phyloP scores from a whole-genome alignment of 306 rosid genomes.

The Trifolium dubium region DNA sequence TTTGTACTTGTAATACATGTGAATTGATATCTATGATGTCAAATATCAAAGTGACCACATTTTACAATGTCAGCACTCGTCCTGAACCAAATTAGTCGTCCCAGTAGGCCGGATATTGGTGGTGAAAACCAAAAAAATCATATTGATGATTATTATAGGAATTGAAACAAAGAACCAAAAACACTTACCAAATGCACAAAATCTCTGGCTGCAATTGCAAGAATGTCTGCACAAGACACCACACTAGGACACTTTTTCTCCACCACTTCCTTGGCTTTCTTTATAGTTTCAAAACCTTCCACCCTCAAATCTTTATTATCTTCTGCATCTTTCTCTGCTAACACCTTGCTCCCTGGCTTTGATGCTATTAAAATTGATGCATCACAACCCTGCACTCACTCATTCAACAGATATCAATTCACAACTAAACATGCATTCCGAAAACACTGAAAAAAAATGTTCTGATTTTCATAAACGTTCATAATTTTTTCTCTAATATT shows the following conservation, averaged over 20 bases:
- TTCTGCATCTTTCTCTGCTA: conserved; percentile 82
- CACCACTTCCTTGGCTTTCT: conserved; percentile 74
- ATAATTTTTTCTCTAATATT: no score
- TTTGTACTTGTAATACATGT: conserved; percentile 24
- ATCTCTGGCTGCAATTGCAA: conserved; percentile 93
- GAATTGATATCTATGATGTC: conserved; percentile 14
- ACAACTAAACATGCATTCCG: conserved; percentile 5
- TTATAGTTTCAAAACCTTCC: conserved; percentile 75
- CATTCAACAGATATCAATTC: conserved; percentile 2
- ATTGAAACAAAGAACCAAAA: neutral
- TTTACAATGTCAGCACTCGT: neutral
- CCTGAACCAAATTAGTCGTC: no score
- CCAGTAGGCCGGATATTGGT: no score
- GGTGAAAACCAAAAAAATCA: neutral
- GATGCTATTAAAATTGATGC: conserved; percentile 73
- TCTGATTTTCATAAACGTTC: no score
- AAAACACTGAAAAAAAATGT: neutral
- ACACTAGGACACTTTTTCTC: conserved; percentile 85
- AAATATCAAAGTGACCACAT: neutral
- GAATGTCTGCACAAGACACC: conserved; percentile 94
- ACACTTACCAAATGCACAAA: conserved; percentile 72
- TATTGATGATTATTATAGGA: conserved; percentile 5
- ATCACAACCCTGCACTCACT: conserved; percentile 76
- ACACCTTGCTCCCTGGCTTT: conserved; percentile 56
- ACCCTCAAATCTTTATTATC: conserved; percentile 70